Evolutionary conservation across 108 stramenopile genomes (phyloP).

Genomic region (Discostella stelligeroides): DNA sequence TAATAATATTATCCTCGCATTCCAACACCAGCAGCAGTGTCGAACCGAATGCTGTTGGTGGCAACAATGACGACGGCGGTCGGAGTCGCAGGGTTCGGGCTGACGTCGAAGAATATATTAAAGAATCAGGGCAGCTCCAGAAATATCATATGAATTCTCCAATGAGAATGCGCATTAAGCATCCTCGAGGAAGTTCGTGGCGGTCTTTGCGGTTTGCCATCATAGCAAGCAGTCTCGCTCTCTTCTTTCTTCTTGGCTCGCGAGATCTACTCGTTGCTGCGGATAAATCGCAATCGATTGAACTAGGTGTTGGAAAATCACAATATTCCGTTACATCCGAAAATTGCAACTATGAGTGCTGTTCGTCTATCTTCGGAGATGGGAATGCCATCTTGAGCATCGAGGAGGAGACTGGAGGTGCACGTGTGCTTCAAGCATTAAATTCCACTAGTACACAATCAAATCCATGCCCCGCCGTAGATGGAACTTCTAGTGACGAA

Average conservation of each 20-base stretch:
- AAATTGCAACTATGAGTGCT: constrained; percentile 26
- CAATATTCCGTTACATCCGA: neutral
- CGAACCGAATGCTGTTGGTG: neutral
- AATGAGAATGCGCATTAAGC: neutral
- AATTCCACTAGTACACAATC: neutral
- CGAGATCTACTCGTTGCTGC: too few species aligned
- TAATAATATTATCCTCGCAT: too few species aligned
- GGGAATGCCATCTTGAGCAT: neutral
- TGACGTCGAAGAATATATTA: neutral
- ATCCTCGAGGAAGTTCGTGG: too few species aligned
- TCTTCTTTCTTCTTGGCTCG: neutral
- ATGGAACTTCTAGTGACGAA: constrained; percentile 4
- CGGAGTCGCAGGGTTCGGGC: too few species aligned
- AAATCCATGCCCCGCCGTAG: constrained; percentile 15
- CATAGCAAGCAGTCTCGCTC: neutral
- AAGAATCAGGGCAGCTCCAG: neutral
- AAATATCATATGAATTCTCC: neutral
- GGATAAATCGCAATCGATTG: neutral
- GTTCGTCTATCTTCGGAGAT: constrained; percentile 3
- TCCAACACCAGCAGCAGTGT: neutral
- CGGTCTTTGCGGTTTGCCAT: neutral
- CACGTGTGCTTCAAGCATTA: neutral
- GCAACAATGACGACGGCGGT: neutral
- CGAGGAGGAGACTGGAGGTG: neutral
- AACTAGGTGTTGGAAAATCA: neutral